Percentiles rank a stretch among this genome's conserved stretches.
These are phyloP conservation scores for Glycyrrhiza uralensis DNA, from an alignment of 306 rosid species.

Conservation along the genomic window DNA sequence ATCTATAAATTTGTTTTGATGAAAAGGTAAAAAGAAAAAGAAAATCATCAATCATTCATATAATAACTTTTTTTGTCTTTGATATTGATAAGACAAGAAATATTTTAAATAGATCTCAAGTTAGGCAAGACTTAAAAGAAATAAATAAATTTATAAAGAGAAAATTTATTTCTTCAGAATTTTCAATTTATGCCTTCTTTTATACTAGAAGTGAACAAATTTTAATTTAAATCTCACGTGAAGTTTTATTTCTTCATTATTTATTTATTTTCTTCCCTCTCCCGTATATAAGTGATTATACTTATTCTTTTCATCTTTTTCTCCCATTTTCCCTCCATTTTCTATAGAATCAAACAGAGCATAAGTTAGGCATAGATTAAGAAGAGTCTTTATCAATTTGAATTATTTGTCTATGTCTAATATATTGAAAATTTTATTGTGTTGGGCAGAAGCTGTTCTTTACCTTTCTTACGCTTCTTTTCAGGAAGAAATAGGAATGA, in stretches of 20 bases:
- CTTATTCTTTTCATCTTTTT: neutral
- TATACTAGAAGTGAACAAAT: too few relatives aligned
- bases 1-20: neutral
- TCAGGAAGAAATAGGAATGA: neutral
- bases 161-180: too few relatives aligned
- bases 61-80: too few relatives aligned
- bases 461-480: conserved; percentile 9
- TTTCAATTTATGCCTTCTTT: too few relatives aligned
- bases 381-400: neutral
- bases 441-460: neutral
- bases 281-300: neutral
- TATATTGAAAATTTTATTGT: neutral
- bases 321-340: too few relatives aligned
- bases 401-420: neutral
- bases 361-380: neutral
- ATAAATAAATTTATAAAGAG: too few relatives aligned
- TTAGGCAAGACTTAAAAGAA: too few relatives aligned
- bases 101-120: too few relatives aligned
- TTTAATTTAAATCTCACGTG: too few relatives aligned
- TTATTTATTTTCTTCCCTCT: neutral
- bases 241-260: neutral
- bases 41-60: too few relatives aligned
- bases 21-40: too few relatives aligned
- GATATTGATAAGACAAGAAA: too few relatives aligned
- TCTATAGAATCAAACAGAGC: neutral